Evolutionary conservation across 2,329 filamentous ascomycete genomes (phyloP).

Genomic region (Aureobasidium sp.): DNA sequence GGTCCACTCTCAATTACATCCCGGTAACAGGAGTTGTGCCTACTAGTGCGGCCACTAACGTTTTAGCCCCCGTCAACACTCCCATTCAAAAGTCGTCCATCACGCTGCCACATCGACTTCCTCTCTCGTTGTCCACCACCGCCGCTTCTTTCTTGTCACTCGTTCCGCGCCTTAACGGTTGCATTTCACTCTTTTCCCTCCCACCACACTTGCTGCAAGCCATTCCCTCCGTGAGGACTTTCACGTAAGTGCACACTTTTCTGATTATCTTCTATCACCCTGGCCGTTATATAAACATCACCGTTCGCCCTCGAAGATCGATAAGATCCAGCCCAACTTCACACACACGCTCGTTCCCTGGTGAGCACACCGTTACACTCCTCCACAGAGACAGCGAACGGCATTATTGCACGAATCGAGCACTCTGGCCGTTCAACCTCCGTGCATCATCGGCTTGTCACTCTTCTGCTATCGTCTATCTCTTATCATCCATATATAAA

Average conservation of each 20-base stretch:
- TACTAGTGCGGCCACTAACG: conserved; percentile 9
- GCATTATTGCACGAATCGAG: conserved; percentile 3
- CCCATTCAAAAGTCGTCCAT: conserved; percentile 11
- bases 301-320: conserved; percentile 13
- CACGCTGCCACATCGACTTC: conserved; percentile 9
- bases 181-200: conserved; percentile 13
- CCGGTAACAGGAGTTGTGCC: conserved; percentile 4
- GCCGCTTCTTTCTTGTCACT: conserved; percentile 15
- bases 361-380: conserved; percentile 4
- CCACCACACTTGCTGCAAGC: conserved; percentile 6
- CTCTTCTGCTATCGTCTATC: background rate
- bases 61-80: conserved; percentile 5
- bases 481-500: conserved; percentile 11
- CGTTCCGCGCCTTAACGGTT: conserved; percentile 15
- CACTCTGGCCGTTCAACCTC: conserved; percentile 9
- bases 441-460: background rate
- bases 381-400: conserved; percentile 7
- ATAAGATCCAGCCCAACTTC: conserved; percentile 12
- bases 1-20: background rate
- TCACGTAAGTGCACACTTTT: conserved; percentile 12
- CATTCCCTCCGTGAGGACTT: conserved; percentile 14
- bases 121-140: conserved; percentile 6
- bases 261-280: background rate
- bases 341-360: conserved; percentile 2
- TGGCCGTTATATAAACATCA: conserved; percentile 8